Base-by-base conservation (phyloP, 441 rosid species). In the Aquilaria agallochum region DNA sequence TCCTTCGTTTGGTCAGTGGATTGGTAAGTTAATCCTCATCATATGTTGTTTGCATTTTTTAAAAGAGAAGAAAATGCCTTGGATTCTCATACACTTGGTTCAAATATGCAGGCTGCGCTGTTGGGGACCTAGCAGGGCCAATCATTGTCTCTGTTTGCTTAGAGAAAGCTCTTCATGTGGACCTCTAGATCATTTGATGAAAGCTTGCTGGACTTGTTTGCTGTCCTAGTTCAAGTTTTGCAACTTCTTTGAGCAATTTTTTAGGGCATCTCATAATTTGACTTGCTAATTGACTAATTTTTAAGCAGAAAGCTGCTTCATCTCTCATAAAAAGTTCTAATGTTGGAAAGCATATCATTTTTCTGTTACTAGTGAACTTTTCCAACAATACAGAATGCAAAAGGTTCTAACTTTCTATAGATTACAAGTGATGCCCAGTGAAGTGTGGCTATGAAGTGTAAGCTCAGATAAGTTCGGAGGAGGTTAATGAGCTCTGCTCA, bases 1-100 rank as follows among this genome's bases (percentile, higher is more conserved):
- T 47, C 99, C 99, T 63, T 87, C 92, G 50, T 33, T 67, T 2
- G 99, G 99, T 46, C 99, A 89, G 51, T 91, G 96, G 97, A 84
- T 91, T 13, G 99, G 99, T 95, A 81, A 81, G 78, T 65, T 60
- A 55, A 64, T 56, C 44, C 11, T 27, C 42, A 15, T 5, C 32
- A 42, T 45, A 5, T 54, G 32, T 8, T 52, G 30, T n/a, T 30
- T 30, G 45, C 52, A 11, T 51, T 14, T 51, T 15, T 20, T 0
- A 4, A 4, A 40, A 36, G 32, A 9, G 47, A 33, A 10, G 15
- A 63, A 5, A 10, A 36, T 31, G 32, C 11, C 11, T 12, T 51
- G 14, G 31, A 36, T 44, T 42, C 45, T 40, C 11, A 14, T 33
- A 14, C 40, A 50, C 46, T n/a, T 32, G 42, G 54, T 7, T 27